phyloP scores from a whole-genome alignment of 2,329 filamentous ascomycete genomes.

The Aspergillus amoenus region DNA sequence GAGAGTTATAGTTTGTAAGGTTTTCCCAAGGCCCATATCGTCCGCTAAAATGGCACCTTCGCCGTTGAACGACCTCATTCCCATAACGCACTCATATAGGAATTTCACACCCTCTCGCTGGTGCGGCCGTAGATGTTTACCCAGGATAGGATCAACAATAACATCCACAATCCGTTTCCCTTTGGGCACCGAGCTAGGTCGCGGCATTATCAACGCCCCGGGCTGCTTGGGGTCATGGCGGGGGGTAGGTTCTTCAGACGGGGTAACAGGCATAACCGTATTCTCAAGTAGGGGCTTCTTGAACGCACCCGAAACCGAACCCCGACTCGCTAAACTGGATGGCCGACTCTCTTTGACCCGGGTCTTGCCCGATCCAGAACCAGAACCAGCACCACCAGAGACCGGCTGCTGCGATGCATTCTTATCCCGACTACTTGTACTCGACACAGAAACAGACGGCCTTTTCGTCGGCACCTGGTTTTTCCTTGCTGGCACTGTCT shows the following conservation, averaged over 20 bases:
- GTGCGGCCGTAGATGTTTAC: constrained; percentile 63
- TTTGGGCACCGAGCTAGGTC: constrained; percentile 54
- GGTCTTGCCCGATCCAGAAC: constrained; percentile 13
- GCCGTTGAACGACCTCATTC: constrained; percentile 64
- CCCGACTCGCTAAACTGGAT: constrained; percentile 27
- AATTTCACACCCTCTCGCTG: constrained; percentile 70
- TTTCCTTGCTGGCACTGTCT: constrained; percentile 17
- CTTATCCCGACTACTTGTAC: constrained; percentile 6
- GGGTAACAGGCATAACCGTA: constrained; percentile 49
- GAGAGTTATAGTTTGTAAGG: constrained; percentile 68
- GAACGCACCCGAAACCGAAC: constrained; percentile 52
- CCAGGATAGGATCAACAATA: constrained; percentile 67
- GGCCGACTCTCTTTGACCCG: constrained; percentile 14
- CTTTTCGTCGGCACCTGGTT: constrained; percentile 18
- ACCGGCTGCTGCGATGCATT: constrained; percentile 4
- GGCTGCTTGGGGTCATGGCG: constrained; percentile 62
- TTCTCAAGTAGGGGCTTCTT: constrained; percentile 61
- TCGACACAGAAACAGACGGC: constrained; percentile 17
- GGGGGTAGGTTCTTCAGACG: constrained; percentile 53
- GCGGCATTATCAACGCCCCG: constrained; percentile 66
- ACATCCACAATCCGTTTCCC: constrained; percentile 70
- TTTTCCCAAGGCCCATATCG: constrained; percentile 75
- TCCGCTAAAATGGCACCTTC: constrained; percentile 71
- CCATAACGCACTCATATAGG: constrained; percentile 75
- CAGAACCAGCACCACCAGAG: neutral